Conservation (phyloP, 306 rosid genomes). For the Dryas octopetala region DNA sequence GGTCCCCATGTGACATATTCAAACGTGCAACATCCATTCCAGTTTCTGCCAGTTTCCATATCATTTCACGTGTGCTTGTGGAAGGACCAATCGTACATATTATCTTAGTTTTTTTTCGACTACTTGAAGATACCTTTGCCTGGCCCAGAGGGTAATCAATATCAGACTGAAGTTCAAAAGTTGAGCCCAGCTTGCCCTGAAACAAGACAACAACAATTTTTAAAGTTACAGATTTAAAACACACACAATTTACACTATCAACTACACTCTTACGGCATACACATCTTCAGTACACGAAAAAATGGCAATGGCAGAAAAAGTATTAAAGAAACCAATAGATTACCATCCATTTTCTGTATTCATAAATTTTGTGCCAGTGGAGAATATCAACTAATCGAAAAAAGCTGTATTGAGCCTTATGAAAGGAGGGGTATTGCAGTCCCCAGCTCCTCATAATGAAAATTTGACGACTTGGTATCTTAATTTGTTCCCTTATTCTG, state of each 20-base stretch:
- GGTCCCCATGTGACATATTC: conserved; percentile 97
- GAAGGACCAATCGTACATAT: conserved; percentile 94
- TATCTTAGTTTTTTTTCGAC: conserved; percentile 72
- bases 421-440: not conserved
- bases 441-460: not conserved
- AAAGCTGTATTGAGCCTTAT: not conserved
- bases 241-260: not conserved
- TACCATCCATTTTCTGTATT: not conserved
- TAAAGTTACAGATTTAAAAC: conserved; percentile 5
- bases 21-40: conserved; percentile 96
- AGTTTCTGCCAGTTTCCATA: conserved; percentile 75
- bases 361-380: not conserved
- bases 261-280: not conserved
- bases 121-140: conserved; percentile 30
- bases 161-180: conserved; percentile 33
- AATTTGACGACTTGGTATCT: not conserved
- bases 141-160: conserved; percentile 21
- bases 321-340: not conserved
- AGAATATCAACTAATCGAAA: not conserved
- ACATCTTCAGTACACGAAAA: not conserved
- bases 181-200: conserved; percentile 43
- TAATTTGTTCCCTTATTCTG: not conserved
- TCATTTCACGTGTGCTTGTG: conserved; percentile 87
- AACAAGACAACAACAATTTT: conserved; percentile 28
- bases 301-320: not conserved